A percentile compares a stretch with the other conserved stretches of the same genome.
Evolutionary conservation across 805 yeast species (phyloP).

Genomic region (Candida schatavii): DNA sequence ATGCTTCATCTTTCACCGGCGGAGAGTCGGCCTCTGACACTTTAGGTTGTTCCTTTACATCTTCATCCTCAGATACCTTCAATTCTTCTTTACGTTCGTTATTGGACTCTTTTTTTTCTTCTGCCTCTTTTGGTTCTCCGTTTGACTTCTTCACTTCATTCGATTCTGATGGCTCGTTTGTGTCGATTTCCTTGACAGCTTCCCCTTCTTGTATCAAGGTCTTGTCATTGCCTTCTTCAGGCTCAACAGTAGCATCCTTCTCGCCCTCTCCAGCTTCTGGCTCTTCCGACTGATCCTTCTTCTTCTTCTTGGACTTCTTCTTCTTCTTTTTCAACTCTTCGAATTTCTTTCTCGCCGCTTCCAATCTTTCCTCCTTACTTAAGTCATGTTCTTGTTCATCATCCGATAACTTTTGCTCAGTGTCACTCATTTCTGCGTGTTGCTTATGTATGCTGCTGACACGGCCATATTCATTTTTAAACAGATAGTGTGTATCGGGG

Average conservation of each 20-base stretch:
- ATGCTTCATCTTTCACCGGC: background rate
- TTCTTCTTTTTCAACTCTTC: slow-evolving; percentile 63
- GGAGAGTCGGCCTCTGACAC: slow-evolving; percentile 8
- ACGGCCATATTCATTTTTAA: too few relatives aligned
- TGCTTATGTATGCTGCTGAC: too few relatives aligned
- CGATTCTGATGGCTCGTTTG: slow-evolving; percentile 5
- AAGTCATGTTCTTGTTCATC: slow-evolving; percentile 24
- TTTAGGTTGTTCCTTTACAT: too few relatives aligned
- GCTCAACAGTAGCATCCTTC: slow-evolving; percentile 8
- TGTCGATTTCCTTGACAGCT: slow-evolving; percentile 1
- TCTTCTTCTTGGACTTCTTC: slow-evolving; percentile 53
- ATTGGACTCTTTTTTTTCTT: slow-evolving; percentile 6
- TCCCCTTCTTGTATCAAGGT: slow-evolving; percentile 3
- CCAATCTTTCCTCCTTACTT: slow-evolving; percentile 59
- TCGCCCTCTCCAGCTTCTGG: slow-evolving; percentile 13
- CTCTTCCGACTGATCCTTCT: slow-evolving; percentile 34
- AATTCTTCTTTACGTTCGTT: background rate
- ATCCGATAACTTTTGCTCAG: slow-evolving; percentile 5
- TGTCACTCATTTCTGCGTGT: slow-evolving; percentile 12
- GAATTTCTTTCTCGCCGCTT: slow-evolving; percentile 70
- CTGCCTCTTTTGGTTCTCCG: background rate
- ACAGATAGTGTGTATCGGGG: too few relatives aligned
- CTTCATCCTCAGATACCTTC: slow-evolving; percentile 6
- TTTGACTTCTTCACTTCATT: slow-evolving; percentile 4
- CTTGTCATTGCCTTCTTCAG: slow-evolving; percentile 3